Evolutionary conservation across 176 grass and related monocot genomes (phyloP).

Genomic region (Phoenix dactylifera): DNA sequence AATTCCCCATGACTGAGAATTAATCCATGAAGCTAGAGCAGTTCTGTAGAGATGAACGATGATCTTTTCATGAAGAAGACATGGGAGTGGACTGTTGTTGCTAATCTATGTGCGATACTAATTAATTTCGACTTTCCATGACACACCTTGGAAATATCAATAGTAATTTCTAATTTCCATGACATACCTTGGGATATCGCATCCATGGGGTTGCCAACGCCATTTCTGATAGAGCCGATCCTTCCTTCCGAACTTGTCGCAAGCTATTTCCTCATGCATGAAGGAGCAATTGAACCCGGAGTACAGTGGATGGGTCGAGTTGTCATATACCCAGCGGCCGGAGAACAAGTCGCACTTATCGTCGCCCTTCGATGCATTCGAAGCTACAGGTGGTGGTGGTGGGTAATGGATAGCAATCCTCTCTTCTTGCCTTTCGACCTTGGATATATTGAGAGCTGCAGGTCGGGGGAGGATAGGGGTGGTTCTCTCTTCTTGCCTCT

Average conservation of each 20-base stretch:
- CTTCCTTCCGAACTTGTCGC: constrained; percentile 61
- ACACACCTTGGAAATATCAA: constrained; percentile 50
- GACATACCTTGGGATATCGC: constrained; percentile 58
- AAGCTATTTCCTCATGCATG: constrained; percentile 69
- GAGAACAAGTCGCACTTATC: constrained; percentile 47
- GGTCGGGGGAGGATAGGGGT: too few relatives aligned
- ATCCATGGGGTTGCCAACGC: constrained; percentile 68
- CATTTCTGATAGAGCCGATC: constrained; percentile 50
- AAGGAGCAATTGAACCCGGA: constrained; percentile 53
- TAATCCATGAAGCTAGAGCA: too few relatives aligned
- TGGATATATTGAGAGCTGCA: too few relatives aligned
- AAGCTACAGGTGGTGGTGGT: too few relatives aligned
- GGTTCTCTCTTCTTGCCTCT: too few relatives aligned
- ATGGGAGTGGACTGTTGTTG: too few relatives aligned
- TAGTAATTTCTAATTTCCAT: neutral
- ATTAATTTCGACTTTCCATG: neutral
- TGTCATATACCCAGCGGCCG: constrained; percentile 64
- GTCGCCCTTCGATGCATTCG: neutral
- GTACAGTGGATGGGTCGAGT: constrained; percentile 40
- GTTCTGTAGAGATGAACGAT: too few relatives aligned
- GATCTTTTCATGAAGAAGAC: too few relatives aligned
- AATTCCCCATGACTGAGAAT: too few relatives aligned
- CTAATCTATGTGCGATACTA: too few relatives aligned
- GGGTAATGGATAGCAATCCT: too few relatives aligned
- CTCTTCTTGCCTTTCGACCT: too few relatives aligned